These are phyloP conservation scores for Malassezia globosa DNA, from an alignment of 1,284 basidiomycete species.

Conservation along the genomic window DNA sequence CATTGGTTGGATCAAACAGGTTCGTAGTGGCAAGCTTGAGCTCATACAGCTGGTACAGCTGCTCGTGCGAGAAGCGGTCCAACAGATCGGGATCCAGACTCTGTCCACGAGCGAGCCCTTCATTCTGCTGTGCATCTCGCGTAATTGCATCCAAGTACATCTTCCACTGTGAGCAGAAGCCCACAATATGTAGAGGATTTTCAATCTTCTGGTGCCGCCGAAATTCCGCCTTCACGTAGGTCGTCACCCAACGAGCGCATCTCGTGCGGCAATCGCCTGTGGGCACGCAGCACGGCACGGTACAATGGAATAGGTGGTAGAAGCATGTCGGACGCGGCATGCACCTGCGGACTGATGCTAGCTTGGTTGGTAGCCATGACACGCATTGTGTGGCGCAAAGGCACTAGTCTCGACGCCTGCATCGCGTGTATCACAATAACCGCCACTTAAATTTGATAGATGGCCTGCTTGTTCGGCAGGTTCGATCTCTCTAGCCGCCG, in stretches of 20 bases:
- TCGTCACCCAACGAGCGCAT: conserved; percentile 46
- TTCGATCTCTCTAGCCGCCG: no score
- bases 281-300: conserved; percentile 37
- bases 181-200: conserved; percentile 44
- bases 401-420: not conserved
- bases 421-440: not conserved
- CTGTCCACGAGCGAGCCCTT: conserved; percentile 21
- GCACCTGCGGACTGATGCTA: conserved; percentile 2
- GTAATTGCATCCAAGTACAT: conserved; percentile 42
- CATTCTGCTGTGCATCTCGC: conserved; percentile 20
- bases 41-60: conserved; percentile 47
- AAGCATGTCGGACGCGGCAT: conserved; percentile 15
- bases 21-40: conserved; percentile 36
- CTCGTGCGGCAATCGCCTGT: conserved; percentile 33
- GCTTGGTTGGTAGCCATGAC: not conserved
- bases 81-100: conserved; percentile 28
- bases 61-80: conserved; percentile 44
- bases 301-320: conserved; percentile 42
- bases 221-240: conserved; percentile 47
- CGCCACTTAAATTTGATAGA: not conserved
- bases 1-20: conserved; percentile 31
- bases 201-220: conserved; percentile 32
- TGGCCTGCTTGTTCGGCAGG: no score
- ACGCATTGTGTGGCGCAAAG: not conserved
- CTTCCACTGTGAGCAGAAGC: conserved; percentile 46